Evolutionary conservation across 805 yeast genomes (phyloP), one percentile per base, ranked within the genome.

Genomic region (Debaryomyces hansenii): DNA sequence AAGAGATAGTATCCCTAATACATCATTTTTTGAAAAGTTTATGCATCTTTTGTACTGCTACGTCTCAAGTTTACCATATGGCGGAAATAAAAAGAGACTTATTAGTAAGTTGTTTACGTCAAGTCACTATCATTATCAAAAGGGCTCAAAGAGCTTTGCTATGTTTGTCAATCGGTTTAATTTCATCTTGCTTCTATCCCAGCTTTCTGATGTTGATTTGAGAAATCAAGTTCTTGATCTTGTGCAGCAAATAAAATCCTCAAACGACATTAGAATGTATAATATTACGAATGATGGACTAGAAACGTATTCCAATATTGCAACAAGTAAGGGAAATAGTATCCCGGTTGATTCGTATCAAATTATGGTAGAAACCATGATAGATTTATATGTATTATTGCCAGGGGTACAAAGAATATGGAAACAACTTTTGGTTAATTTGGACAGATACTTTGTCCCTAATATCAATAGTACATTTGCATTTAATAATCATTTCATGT

Each of bases 101-200:
- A 56, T 67, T 1, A 63, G 69, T 7, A 72, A 73, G 46, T 49
- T 72, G 31, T 58, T 71, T 31, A 64, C 69, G 0, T 69, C 77
- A 1, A 71, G 76, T 43, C 66, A 63, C 37, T 70, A 59, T 39
- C 58, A 52, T 3, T 70, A 67, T 41, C 57, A 56, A 21, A 56
- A 54, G 16, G 66, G 60, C 9, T 55, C 56, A 41, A 53, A 47
- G 6, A 62, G 63, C 40, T 61, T 56, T 37, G 58, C 59, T 4
- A 68, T 68, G 62, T 72, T 63, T 43, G 52, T 63, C 24, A 72
- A 72, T 46, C 52, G 78, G 31, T 47, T 70, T 32, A 72, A 72
- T 45, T 63, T 70, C 44, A 57, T 71, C 4, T 43, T 66, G 5
- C 46, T 72, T 12, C 53, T 72, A n/a, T 48, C 58, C 7, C 75